Conservation (phyloP, 2,329 filamentous ascomycete genomes). For the Aureobasidium mangrovei region DNA sequence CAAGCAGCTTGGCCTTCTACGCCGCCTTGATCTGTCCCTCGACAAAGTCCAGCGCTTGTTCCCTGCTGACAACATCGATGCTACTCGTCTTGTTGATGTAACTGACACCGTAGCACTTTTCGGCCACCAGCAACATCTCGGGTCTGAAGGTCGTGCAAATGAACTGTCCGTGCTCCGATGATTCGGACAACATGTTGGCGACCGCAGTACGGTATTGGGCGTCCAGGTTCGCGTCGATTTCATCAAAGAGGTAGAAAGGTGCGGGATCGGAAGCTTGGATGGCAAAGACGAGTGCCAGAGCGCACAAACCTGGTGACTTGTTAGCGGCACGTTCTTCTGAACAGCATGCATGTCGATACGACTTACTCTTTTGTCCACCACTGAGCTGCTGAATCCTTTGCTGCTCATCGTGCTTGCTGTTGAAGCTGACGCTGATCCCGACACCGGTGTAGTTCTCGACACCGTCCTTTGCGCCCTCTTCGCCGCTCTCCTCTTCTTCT, state of each 20-base stretch:
- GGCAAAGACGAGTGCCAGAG: slow-evolving; percentile 96
- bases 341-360: background rate
- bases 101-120: slow-evolving; percentile 95
- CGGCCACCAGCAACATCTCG: slow-evolving; percentile 88
- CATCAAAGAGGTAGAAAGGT: slow-evolving; percentile 98
- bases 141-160: slow-evolving; percentile 98
- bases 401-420: slow-evolving; percentile 96
- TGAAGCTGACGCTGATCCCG: slow-evolving; percentile 95
- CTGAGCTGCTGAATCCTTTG: slow-evolving; percentile 95
- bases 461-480: slow-evolving; percentile 33
- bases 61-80: slow-evolving; percentile 79
- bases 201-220: slow-evolving; percentile 96
- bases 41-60: slow-evolving; percentile 87
- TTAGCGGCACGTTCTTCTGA: background rate
- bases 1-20: slow-evolving; percentile 3
- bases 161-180: slow-evolving; percentile 58
- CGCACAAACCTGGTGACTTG: slow-evolving; percentile 62
- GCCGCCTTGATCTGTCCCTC: slow-evolving; percentile 61
- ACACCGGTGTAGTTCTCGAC: slow-evolving; percentile 97
- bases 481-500: slow-evolving; percentile 45
- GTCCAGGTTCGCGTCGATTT: slow-evolving; percentile 96
- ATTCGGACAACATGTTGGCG: slow-evolving; percentile 68
- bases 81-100: slow-evolving; percentile 87
- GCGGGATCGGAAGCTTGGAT: slow-evolving; percentile 96
- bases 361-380: slow-evolving; percentile 91